Base-by-base conservation (phyloP, 2,329 filamentous ascomycete species). In the Aspergillus sclerotialis region DNA sequence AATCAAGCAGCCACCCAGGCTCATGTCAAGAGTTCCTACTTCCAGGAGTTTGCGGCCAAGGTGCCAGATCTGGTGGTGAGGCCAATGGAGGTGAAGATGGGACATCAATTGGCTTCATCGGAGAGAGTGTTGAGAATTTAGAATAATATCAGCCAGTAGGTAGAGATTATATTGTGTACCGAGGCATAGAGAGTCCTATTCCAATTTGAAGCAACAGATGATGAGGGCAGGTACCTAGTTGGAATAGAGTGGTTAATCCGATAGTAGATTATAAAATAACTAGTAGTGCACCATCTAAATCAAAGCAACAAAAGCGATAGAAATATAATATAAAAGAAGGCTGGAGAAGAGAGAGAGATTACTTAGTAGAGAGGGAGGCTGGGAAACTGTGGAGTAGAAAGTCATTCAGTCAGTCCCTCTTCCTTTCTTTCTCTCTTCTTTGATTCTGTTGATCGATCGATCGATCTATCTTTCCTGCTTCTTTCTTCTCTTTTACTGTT, bases 21-120 rank as follows among this genome's bases (percentile, higher is more conserved):
- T 13, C 52, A 56, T 35, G 33, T 49, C 16, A 30, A 49, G 21
- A 40, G 45, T 5, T 33, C 49, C 8, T 48, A 54, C 37, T 50
- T 54, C 36, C 42, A 36, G 28, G 36, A 45, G 11, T 55, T 55
- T 15, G 36, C 45, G 2, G 35, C 32, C 11, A 42, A 49, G 31
- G 31, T 48, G 15, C 29, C 44, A 4, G 30, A 17, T 4, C 30
- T 52, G 38, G 38, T 45, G 26, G 44, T 35, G n/a, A 47, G 48
- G 29, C 50, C 48, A 3, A 37, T 38, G 21, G 52, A 55, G 33
- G 28, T 55, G 17, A 48, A 45, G 28, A 41, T 40, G 16, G 53
- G 49, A 10, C 33, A 37, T 17, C 42, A 48, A 35, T 18, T 53
- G 37, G 34, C 36, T 18, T 41, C 38, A 18, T 43, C 35, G 25